These are phyloP conservation scores for Microcera coccophila DNA, from an alignment of 2,329 filamentous ascomycete species.

Conservation along the genomic window DNA sequence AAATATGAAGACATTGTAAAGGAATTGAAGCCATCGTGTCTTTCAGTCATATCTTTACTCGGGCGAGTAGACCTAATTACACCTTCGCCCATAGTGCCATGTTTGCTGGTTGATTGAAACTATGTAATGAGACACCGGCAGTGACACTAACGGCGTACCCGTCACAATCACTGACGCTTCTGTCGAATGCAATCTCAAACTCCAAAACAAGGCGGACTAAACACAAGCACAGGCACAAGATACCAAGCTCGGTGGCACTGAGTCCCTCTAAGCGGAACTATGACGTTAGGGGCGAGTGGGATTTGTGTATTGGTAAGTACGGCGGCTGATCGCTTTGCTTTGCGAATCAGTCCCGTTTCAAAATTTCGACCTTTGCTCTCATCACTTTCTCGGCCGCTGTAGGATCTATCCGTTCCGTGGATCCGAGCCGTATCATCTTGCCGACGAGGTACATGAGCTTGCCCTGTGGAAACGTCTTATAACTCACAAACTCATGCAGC, in stretches of 20 bases:
- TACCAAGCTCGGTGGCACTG: background rate
- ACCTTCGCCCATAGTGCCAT: too few species aligned
- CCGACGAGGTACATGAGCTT: constrained; percentile 60
- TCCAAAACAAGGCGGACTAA: background rate
- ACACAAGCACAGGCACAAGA: background rate
- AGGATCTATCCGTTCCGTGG: constrained; percentile 54
- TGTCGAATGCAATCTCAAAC: background rate
- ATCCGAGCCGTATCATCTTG: constrained; percentile 53
- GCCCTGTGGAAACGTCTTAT: constrained; percentile 48
- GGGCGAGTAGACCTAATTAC: too few species aligned
- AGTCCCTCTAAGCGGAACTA: background rate
- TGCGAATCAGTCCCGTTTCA: constrained; percentile 15
- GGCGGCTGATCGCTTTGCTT: background rate
- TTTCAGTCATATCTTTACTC: background rate
- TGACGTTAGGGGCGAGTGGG: background rate
- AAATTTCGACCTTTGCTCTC: constrained; percentile 29
- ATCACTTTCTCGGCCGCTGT: constrained; percentile 47
- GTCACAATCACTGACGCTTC: background rate
- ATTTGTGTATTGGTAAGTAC: background rate
- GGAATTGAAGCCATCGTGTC: background rate
- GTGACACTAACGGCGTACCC: too few species aligned
- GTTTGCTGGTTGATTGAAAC: too few species aligned
- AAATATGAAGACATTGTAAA: background rate
- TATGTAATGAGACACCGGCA: too few species aligned
- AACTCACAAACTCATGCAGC: constrained; percentile 42